A percentile compares a stretch with the other conserved stretches of the same genome.
phyloP scores from a whole-genome alignment of 108 stramenopile genomes.

The Hondaea fermentalgiana region DNA sequence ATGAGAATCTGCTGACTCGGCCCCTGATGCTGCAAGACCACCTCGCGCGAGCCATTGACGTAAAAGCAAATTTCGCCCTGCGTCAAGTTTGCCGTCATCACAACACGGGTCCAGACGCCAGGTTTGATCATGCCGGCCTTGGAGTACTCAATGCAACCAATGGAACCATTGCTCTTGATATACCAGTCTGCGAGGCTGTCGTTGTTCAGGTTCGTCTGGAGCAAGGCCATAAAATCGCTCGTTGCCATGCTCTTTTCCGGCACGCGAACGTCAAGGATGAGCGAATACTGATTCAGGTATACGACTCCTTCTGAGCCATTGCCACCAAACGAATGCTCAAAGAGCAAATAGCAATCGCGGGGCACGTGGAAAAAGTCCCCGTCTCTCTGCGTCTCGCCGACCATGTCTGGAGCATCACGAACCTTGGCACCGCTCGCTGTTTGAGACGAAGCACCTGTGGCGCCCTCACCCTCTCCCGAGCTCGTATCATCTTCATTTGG shows the following conservation, averaged over 20 bases:
- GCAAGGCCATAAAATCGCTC: background rate
- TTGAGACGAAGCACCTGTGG: no score
- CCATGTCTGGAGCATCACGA: background rate
- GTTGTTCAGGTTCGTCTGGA: background rate
- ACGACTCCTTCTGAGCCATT: background rate
- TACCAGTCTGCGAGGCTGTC: slow-evolving; percentile 14
- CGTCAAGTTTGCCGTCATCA: background rate
- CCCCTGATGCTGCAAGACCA: background rate
- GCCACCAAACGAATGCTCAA: background rate
- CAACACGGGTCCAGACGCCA: background rate
- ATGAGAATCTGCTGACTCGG: background rate
- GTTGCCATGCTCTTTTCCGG: background rate
- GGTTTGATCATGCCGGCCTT: background rate
- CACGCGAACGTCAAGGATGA: background rate
- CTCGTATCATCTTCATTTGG: background rate
- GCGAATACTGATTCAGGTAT: background rate
- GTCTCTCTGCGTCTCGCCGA: background rate
- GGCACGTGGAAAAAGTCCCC: background rate
- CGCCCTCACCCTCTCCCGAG: background rate
- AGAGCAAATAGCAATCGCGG: background rate
- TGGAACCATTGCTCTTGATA: background rate
- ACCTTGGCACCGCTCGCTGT: no score
- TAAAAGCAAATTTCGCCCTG: background rate
- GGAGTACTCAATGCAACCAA: slow-evolving; percentile 11
- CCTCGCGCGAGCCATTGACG: background rate